Base-by-base conservation (phyloP, 2,329 filamentous ascomycete genomes). In the Coniosporium tulheliwenetii region DNA sequence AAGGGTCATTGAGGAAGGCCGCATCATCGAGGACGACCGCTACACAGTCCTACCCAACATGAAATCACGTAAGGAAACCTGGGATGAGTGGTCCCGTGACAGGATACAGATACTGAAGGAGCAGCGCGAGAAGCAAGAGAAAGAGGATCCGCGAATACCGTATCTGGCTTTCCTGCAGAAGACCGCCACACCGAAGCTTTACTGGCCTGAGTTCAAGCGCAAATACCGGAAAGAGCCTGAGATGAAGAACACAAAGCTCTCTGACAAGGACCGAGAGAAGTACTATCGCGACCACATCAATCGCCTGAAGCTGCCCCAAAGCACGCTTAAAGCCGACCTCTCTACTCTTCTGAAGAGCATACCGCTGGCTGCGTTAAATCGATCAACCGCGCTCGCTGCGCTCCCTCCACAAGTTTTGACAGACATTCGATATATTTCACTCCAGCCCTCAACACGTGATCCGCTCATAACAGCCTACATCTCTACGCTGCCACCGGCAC, bases 141-240 rank as follows among this genome's bases (percentile, higher is more conserved):
- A 85, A 64, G 75, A 76, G 47, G 86, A 96, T 52, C 89, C 91
- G 1, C 70, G 73, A 37, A 81, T 94, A 47, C 77, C 80, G 1
- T 98, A 93, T 57, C 64, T 96, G 44, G 72, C 74, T 0, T 81
- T 98, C 47, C 66, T 98, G 29, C 77, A 89, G 47, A 75, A 80
- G 38, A 75, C 85, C 49, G 89, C 87, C 0, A 91, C 80, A 0
- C 81, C 85, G 0, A 96, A 94, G 62, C 70, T 98, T 1, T 98
- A 93, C 67, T 98, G 91, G 91, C 81, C 85, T 0, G 91, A 98
- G 57, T 98, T 98, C 62, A 85, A 84, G 52, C 72, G 91, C 30
- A 98, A 95, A 56, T 91, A 77, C 61, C 81, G 81, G 48, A 87
- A 81, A 48, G 86, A 93, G 47, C 60, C 73, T 0, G 73, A 79